These are phyloP conservation scores for Thalassiosira livingstoniorum DNA, from an alignment of 352 stramenopile species.

Conservation along the genomic window DNA sequence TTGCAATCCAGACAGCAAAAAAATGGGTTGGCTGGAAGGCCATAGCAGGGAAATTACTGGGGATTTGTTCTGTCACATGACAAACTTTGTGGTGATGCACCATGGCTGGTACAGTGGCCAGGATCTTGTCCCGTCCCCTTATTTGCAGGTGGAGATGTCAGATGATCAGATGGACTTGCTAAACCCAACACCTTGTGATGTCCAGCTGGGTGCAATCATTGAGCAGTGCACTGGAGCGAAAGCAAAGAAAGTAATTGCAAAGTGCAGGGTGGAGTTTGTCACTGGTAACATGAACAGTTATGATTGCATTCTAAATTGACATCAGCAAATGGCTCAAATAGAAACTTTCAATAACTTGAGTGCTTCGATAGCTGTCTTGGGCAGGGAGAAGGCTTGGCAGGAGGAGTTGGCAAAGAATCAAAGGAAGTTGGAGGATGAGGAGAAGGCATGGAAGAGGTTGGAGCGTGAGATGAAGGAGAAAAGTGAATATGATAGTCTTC, in stretches of 20 bases:
- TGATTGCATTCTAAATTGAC: conserved; percentile 17
- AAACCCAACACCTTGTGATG: conserved; percentile 8
- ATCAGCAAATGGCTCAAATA: conserved; percentile 8
- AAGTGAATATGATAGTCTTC: not conserved
- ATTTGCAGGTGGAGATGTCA: conserved; percentile 16
- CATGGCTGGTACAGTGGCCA: not conserved
- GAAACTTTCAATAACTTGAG: conserved; percentile 11
- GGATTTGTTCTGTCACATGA: conserved; percentile 5
- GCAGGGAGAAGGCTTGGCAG: not conserved
- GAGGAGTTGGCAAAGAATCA: too few relatives aligned
- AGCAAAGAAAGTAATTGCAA: conserved; percentile 28
- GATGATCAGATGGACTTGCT: not conserved
- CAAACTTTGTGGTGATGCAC: conserved; percentile 22
- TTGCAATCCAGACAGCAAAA: too few relatives aligned
- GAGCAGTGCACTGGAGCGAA: conserved; percentile 6
- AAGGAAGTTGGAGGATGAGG: not conserved
- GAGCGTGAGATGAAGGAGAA: not conserved
- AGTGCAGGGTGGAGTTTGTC: conserved; percentile 20
- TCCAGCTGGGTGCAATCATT: conserved; percentile 16
- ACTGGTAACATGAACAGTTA: conserved; percentile 26
- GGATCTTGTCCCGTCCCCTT: not conserved
- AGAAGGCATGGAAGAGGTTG: not conserved
- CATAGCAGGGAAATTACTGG: conserved; percentile 2
- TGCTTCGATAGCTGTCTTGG: conserved; percentile 11
- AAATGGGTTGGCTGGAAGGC: too few relatives aligned